A percentile compares a stretch with the other conserved stretches of the same genome.
These are phyloP conservation scores for Venturia effusa DNA, from an alignment of 2,329 filamentous ascomycete genomes.

Conservation along the genomic window DNA sequence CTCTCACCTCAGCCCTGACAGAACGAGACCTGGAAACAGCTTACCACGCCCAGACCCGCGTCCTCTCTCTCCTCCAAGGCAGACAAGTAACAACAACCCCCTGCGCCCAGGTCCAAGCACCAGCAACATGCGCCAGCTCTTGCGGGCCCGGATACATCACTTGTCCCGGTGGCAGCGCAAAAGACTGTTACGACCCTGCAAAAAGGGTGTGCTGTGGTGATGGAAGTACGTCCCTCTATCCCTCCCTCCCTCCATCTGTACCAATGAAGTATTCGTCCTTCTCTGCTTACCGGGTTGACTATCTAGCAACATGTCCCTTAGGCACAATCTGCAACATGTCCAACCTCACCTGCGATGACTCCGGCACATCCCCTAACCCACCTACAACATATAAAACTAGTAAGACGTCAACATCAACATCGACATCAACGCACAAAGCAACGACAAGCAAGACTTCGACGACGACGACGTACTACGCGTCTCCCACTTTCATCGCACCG, in stretches of 20 bases:
- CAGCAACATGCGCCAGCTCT: neutral
- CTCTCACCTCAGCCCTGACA: neutral
- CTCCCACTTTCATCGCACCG: too few relatives aligned
- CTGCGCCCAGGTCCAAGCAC: neutral
- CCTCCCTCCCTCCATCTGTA: neutral
- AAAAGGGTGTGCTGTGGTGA: neutral
- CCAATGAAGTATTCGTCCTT: neutral
- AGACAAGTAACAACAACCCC: neutral
- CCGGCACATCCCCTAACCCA: neutral
- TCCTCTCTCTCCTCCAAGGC: neutral
- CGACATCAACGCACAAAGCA: neutral
- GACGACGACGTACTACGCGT: too few relatives aligned
- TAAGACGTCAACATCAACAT: neutral
- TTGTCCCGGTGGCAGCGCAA: neutral
- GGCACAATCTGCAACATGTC: neutral
- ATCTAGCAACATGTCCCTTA: neutral
- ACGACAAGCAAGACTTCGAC: neutral
- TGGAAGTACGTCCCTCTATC: neutral
- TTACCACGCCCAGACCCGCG: neutral
- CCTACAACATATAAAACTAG: neutral
- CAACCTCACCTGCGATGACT: neutral
- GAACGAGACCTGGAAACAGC: neutral
- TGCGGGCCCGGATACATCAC: neutral
- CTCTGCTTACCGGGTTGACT: neutral
- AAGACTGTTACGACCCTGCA: neutral